Conservation (phyloP, 805 yeast species). For the Candida incommunis region DNA sequence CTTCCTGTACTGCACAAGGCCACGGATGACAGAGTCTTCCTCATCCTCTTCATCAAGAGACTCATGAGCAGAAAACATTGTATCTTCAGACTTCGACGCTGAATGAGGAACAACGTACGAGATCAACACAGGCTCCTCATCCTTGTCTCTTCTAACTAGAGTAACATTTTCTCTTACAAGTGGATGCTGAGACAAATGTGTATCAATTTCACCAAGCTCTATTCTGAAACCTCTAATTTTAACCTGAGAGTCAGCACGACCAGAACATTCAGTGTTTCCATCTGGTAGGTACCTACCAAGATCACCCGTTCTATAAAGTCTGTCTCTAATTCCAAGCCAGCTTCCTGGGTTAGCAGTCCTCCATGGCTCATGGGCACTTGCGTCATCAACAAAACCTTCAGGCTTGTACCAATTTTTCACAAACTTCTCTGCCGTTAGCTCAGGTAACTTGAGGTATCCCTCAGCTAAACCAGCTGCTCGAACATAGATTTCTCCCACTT, state of each 20-base stretch:
- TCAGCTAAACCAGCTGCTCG: constrained; percentile 97
- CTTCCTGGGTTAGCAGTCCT: constrained; percentile 30
- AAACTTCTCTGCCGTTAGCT: constrained; percentile 74
- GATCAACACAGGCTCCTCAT: constrained; percentile 81
- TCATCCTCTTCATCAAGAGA: constrained; percentile 27
- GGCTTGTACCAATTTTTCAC: constrained; percentile 69
- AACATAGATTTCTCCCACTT: constrained; percentile 95
- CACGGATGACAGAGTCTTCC: constrained; percentile 53
- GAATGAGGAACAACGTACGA: constrained; percentile 79
- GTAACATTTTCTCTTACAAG: constrained; percentile 87
- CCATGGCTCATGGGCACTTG: constrained; percentile 36
- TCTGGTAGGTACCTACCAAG: constrained; percentile 92
- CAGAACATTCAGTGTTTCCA: constrained; percentile 96
- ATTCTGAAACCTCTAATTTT: constrained; percentile 97
- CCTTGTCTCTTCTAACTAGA: constrained; percentile 78
- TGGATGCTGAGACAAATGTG: constrained; percentile 90
- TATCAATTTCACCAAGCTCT: constrained; percentile 95
- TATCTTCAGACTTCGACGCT: constrained; percentile 27
- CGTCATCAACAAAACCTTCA: constrained; percentile 30
- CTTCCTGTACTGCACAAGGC: constrained; percentile 61
- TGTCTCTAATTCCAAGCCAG: constrained; percentile 92
- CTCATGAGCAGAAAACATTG: constrained; percentile 26
- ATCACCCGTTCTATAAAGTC: constrained; percentile 95
- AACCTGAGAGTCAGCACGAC: constrained; percentile 98
- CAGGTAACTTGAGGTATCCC: constrained; percentile 88